Evolutionary conservation across 1,284 basidiomycete species (phyloP), one percentile per base, ranked within the genome.

Genomic region (Leccinum pachyderme): DNA sequence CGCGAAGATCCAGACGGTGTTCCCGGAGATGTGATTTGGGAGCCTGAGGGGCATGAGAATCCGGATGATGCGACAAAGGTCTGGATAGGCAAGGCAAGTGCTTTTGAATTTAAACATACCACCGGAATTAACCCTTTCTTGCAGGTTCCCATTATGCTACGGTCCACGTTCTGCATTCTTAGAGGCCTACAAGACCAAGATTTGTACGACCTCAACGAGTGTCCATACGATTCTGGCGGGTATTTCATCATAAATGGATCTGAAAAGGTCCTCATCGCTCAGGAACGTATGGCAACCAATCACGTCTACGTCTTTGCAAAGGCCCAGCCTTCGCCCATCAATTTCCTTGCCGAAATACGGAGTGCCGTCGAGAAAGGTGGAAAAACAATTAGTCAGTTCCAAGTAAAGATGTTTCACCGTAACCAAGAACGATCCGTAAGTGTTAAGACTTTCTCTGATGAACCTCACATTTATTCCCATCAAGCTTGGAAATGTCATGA

Each of bases 191-290:
- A 82, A 58, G 91, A 96, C 52, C 81, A 87, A 57, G 89, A 92
- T 64, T 78, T 95, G 47, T 95, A 89, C 72, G 89, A 94, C 64
- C 77, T 98, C 62, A 97, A 97, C 69, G 96, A 99, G 75, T 99
- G 96, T 67, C 96, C 96, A 2, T 96, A 95, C 69, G 97, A 99
- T 73, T 93, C 93, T 53, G 96, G 96, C 71, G 96, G 96, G 58
- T 99, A 99, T 75, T 99, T 99, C 72, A 93, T 99, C 72, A 98
- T 99, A 78, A 99, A 98, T 66, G 96, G 96, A 28, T 99, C 97
- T 2, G 96, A 99, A 74, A 99, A 99, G 74, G 96, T 99, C 28
- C 81, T 99, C 61, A 99, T 99, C 74, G 96, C 97, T 0, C 96
- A 99, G 72, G 96, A 99, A 73, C 87, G 97, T 52, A 99, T 99